A percentile compares a stretch with the other conserved stretches of the same genome.
Conservation (phyloP, 768 basidiomycete species). For the Boletus sp. region DNA sequence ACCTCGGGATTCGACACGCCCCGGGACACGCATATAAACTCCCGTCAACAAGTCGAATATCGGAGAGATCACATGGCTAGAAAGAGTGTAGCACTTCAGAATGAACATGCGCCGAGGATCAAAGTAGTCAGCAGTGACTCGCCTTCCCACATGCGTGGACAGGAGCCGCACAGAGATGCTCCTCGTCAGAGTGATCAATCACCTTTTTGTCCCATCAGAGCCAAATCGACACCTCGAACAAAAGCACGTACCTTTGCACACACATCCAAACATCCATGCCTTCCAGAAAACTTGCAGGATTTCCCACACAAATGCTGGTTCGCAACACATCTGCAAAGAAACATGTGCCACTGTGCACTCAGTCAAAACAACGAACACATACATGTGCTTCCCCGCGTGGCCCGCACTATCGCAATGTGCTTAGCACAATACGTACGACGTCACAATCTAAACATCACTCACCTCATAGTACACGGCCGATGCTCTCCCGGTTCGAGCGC, state of each 20-base stretch:
- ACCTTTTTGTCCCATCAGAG: slow-evolving; percentile 31
- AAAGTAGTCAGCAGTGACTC: background rate
- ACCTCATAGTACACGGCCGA: slow-evolving; percentile 47
- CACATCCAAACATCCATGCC: slow-evolving; percentile 47
- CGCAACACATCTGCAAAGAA: slow-evolving; percentile 44
- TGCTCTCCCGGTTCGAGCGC: slow-evolving; percentile 28
- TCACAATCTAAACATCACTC: slow-evolving; percentile 18
- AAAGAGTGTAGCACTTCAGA: background rate
- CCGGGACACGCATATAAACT: slow-evolving; percentile 39
- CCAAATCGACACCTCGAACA: background rate
- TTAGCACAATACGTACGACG: background rate
- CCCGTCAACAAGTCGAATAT: slow-evolving; percentile 29
- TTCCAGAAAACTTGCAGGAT: slow-evolving; percentile 43
- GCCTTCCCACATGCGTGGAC: slow-evolving; percentile 58
- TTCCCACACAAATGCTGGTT: slow-evolving; percentile 55
- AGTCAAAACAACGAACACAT: slow-evolving; percentile 5
- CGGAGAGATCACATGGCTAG: slow-evolving; percentile 42
- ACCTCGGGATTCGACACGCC: slow-evolving; percentile 44
- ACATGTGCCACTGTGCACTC: background rate
- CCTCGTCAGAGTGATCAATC: slow-evolving; percentile 43
- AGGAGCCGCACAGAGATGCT: slow-evolving; percentile 52
- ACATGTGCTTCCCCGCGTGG: slow-evolving; percentile 56
- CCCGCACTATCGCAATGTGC: slow-evolving; percentile 44
- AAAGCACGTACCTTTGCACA: slow-evolving; percentile 47
- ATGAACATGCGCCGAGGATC: background rate